These are phyloP conservation scores for Candida maris DNA, from an alignment of 805 yeast genomes.

Conservation along the genomic window DNA sequence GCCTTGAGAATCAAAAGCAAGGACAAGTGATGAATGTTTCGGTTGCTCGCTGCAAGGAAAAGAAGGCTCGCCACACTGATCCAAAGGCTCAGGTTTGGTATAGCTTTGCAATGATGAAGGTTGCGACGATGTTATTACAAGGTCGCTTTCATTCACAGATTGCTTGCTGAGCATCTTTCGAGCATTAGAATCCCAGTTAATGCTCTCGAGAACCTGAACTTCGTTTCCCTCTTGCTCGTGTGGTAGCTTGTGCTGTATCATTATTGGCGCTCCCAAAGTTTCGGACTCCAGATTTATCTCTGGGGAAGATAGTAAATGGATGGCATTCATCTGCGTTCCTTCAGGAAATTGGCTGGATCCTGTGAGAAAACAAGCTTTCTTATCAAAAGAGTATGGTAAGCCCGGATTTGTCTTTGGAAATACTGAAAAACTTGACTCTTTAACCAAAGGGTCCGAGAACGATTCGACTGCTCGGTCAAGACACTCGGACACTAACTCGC, in stretches of 20 bases:
- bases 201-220: constrained; percentile 22
- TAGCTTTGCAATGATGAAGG: no score
- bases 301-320: constrained; percentile 12
- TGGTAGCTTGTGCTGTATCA: not conserved
- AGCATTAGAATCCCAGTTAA: no score
- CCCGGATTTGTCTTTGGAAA: constrained; percentile 6
- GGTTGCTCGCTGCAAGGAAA: no score
- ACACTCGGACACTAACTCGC: not conserved
- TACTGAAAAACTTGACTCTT: constrained; percentile 11
- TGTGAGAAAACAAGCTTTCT: not conserved
- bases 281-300: not conserved
- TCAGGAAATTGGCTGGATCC: constrained; percentile 1
- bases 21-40: no score
- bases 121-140: no score
- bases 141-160: no score
- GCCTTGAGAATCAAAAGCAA: no score
- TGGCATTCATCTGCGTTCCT: constrained; percentile 19
- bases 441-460: not conserved
- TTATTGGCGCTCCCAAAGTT: not conserved
- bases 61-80: no score
- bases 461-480: not conserved
- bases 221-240: constrained; percentile 5
- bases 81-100: no score
- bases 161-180: no score
- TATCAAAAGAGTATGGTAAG: not conserved